phyloP scores from a whole-genome alignment of 441 rosid species.

The Aquilaria agallochum region DNA sequence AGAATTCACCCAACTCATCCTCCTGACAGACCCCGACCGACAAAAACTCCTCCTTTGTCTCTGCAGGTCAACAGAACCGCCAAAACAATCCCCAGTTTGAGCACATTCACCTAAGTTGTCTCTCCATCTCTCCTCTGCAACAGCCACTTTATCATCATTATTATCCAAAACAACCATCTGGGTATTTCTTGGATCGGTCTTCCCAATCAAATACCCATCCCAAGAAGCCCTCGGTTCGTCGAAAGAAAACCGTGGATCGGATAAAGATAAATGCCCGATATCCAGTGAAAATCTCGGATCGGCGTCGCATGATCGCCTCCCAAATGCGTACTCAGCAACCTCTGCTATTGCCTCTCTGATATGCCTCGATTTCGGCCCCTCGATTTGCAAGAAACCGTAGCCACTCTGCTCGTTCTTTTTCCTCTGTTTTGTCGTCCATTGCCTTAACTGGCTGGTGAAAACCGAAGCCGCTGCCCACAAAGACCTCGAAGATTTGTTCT shows the following conservation, averaged over 20 bases:
- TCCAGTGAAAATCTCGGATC: conserved; percentile 50
- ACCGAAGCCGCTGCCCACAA: conserved; percentile 43
- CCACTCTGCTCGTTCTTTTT: conserved; percentile 20
- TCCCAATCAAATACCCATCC: conserved; percentile 58
- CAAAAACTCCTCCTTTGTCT: conserved; percentile 49
- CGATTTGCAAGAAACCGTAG: conserved; percentile 12
- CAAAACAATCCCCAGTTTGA: conserved; percentile 51
- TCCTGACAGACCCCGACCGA: conserved; percentile 24
- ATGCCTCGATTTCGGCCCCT: conserved; percentile 12
- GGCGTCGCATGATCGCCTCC: conserved; percentile 57
- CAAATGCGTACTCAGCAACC: conserved; percentile 24
- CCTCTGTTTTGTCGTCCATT: conserved; percentile 36
- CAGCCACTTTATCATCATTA: conserved; percentile 27
- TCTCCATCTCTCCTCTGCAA: conserved; percentile 18
- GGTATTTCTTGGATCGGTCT: conserved; percentile 27
- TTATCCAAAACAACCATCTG: conserved; percentile 30
- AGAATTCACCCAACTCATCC: conserved; percentile 20
- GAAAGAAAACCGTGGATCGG: conserved; percentile 39
- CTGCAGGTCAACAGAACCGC: conserved; percentile 25
- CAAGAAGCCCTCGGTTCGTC: conserved; percentile 67
- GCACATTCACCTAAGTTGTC: conserved; percentile 48
- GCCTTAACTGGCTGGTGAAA: conserved; percentile 44
- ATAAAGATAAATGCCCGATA: conserved; percentile 29
- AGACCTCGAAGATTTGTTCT: conserved; percentile 30
- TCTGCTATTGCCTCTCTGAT: conserved; percentile 26